Conservation (phyloP, 106 monocot genomes). For the Allium fistulosum region DNA sequence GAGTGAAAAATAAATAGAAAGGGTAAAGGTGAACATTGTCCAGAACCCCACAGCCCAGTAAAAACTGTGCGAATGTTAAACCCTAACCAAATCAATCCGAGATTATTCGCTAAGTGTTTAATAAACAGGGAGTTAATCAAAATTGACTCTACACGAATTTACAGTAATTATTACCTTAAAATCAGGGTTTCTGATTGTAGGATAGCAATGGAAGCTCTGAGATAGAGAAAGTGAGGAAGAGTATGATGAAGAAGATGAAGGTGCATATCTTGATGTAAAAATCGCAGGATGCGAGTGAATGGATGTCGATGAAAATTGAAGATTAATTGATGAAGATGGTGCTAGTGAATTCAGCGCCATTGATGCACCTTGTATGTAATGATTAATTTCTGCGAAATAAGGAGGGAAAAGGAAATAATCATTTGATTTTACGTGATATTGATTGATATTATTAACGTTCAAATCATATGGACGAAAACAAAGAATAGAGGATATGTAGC, state of each 20-base stretch:
- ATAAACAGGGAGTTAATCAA: too few species aligned
- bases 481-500: too few species aligned
- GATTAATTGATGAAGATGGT: not conserved
- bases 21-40: not conserved
- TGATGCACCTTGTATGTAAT: not conserved
- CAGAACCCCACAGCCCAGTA: not conserved
- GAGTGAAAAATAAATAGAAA: not conserved
- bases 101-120: not conserved
- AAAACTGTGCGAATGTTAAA: not conserved
- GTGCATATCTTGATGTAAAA: not conserved
- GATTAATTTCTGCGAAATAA: not conserved
- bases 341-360: conserved; percentile 11
- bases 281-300: not conserved
- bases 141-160: too few species aligned
- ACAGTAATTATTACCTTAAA: not conserved
- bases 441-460: too few species aligned
- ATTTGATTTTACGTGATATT: too few species aligned
- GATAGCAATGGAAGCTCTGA: not conserved
- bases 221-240: conserved; percentile 5
- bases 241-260: not conserved
- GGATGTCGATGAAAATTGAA: not conserved
- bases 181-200: not conserved
- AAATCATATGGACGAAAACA: too few species aligned
- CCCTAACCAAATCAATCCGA: not conserved
- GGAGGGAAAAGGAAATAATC: not conserved